These are phyloP conservation scores for Termitomyces sp. DNA, from an alignment of 768 basidiomycete species.

Conservation along the genomic window DNA sequence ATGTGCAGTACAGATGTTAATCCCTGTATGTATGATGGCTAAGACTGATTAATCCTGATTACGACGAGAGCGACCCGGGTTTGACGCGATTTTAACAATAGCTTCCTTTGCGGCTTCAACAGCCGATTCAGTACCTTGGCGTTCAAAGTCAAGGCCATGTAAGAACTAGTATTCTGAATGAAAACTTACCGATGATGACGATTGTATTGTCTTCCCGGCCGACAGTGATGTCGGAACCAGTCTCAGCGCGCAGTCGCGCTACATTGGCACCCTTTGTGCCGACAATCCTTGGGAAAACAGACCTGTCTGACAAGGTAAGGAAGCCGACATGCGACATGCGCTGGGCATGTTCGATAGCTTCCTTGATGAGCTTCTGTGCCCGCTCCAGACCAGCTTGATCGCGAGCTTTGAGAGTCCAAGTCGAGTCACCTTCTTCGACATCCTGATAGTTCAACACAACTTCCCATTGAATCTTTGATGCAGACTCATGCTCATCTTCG, in stretches of 20 bases:
- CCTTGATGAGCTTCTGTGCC: constrained; percentile 61
- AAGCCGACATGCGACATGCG: constrained; percentile 78
- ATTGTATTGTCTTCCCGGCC: constrained; percentile 86
- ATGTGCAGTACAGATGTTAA: not conserved
- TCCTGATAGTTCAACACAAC: constrained; percentile 75
- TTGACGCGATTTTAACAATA: constrained; percentile 58
- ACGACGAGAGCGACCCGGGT: constrained; percentile 36
- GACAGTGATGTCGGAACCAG: constrained; percentile 89
- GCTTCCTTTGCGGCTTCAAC: constrained; percentile 74
- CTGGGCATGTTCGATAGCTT: constrained; percentile 70
- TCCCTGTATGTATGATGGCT: constrained; percentile 3
- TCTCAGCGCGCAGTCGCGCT: constrained; percentile 81
- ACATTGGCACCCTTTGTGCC: constrained; percentile 91
- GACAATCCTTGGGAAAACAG: constrained; percentile 89
- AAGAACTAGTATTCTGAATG: not conserved
- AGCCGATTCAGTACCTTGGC: constrained; percentile 61
- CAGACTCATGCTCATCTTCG: constrained; percentile 51
- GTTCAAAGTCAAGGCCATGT: constrained; percentile 5
- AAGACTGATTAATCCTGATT: constrained; percentile 23
- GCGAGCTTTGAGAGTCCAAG: constrained; percentile 81
- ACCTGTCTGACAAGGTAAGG: constrained; percentile 78
- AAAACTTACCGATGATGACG: constrained; percentile 72
- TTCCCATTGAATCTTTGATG: constrained; percentile 64
- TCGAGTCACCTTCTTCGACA: constrained; percentile 77
- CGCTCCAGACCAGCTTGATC: constrained; percentile 76